These are phyloP conservation scores for Candolleomyces efflorescens DNA, from an alignment of 768 basidiomycete genomes.

Conservation along the genomic window DNA sequence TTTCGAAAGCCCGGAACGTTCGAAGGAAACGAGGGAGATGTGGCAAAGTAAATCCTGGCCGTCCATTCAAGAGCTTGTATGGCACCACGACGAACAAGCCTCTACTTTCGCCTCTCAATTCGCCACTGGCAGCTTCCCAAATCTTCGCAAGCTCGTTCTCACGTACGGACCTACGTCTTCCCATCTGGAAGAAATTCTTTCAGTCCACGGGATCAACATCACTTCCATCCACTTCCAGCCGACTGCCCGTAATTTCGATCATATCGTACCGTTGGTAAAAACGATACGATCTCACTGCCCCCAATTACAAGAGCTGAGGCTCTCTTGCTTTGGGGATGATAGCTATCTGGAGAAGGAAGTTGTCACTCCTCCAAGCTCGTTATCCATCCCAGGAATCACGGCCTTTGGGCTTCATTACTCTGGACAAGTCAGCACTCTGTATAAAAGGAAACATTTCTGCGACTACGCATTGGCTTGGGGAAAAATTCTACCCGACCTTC, in stretches of 20 bases:
- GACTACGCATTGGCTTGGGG: not conserved
- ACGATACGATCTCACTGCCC: not conserved
- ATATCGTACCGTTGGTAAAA: not conserved
- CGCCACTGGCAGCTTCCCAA: not conserved
- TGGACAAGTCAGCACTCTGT: not conserved
- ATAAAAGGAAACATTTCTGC: not conserved
- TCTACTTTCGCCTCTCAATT: not conserved
- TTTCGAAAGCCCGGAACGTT: not conserved
- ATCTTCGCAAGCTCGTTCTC: not conserved
- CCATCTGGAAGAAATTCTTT: not conserved
- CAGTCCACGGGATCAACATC: not conserved
- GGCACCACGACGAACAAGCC: not conserved
- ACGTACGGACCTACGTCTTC: not conserved
- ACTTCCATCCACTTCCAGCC: not conserved
- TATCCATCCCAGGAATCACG: not conserved
- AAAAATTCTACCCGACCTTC: not conserved
- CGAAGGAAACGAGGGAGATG: not conserved
- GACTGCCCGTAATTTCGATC: not conserved
- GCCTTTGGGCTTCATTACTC: not conserved
- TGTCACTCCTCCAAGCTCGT: not conserved
- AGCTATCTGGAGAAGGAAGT: not conserved
- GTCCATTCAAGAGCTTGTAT: not conserved
- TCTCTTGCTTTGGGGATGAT: not conserved
- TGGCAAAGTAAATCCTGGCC: not conserved
- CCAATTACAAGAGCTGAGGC: not conserved